Percentiles rank a stretch among this genome's conserved stretches.
Conservation (phyloP, 805 yeast genomes). For the Kodamaea restingae region DNA sequence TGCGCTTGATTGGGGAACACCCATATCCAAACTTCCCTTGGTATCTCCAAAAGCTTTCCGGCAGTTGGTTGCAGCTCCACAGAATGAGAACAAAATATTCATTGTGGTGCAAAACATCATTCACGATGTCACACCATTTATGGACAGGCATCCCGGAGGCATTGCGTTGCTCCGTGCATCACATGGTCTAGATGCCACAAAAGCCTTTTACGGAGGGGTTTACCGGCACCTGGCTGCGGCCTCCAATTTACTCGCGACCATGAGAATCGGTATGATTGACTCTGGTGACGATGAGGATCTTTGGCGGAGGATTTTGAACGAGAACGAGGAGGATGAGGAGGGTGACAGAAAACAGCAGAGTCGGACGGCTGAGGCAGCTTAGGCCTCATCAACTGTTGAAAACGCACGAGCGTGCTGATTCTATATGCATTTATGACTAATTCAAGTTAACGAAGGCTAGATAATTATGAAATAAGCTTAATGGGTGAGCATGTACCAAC, state of each 20-base stretch:
- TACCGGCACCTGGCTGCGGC: constrained; percentile 93
- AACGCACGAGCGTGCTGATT: too few species aligned
- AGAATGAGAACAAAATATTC: constrained; percentile 50
- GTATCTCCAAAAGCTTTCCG: constrained; percentile 46
- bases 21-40: constrained; percentile 80
- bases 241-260: constrained; percentile 81
- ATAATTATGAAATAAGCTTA: too few species aligned
- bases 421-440: too few species aligned
- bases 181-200: constrained; percentile 90
- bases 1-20: constrained; percentile 89
- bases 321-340: constrained; percentile 50
- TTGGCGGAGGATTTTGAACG: constrained; percentile 70
- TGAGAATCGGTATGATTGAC: constrained; percentile 85
- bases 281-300: constrained; percentile 79
- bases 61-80: constrained; percentile 31
- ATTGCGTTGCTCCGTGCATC: constrained; percentile 71
- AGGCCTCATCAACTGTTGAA: not conserved
- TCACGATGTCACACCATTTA: constrained; percentile 89
- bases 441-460: too few species aligned
- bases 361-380: constrained; percentile 37
- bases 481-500: too few species aligned
- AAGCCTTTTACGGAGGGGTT: constrained; percentile 93
- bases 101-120: constrained; percentile 88
- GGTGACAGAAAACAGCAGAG: constrained; percentile 15
- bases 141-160: constrained; percentile 94